These are phyloP conservation scores for Metarhizium humberi DNA, from an alignment of 2,329 filamentous ascomycete genomes.

Conservation along the genomic window DNA sequence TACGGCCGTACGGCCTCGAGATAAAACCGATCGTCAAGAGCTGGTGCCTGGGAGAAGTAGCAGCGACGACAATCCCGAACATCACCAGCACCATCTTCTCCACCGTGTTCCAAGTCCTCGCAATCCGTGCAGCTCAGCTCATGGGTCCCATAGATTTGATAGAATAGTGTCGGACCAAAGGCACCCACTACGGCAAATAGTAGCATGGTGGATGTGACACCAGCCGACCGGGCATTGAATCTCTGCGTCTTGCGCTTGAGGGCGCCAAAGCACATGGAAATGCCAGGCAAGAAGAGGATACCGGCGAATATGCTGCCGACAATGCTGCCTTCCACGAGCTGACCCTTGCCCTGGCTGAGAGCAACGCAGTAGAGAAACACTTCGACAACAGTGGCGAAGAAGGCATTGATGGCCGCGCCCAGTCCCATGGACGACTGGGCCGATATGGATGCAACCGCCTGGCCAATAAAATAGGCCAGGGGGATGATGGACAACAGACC, in stretches of 20 bases:
- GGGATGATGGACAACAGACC: conserved; percentile 90
- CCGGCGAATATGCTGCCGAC: conserved; percentile 97
- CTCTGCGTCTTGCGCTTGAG: conserved; percentile 96
- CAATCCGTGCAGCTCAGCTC: conserved; percentile 77
- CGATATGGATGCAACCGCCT: conserved; percentile 96
- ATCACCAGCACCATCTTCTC: conserved; percentile 23
- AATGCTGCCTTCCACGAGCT: conserved; percentile 91
- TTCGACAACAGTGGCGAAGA: conserved; percentile 95
- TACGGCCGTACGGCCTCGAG: conserved; percentile 85
- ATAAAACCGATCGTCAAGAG: conserved; percentile 81
- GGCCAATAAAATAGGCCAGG: conserved; percentile 94
- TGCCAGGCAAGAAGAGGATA: conserved; percentile 83
- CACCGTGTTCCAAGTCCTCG: conserved; percentile 31
- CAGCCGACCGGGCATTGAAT: conserved; percentile 93
- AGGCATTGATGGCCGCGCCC: conserved; percentile 92
- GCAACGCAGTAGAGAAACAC: conserved; percentile 97
- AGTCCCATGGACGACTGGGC: conserved; percentile 98
- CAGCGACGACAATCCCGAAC: conserved; percentile 78
- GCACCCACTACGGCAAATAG: conserved; percentile 92
- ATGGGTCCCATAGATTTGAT: conserved; percentile 97
- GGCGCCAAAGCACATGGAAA: conserved; percentile 98
- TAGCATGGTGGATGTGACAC: conserved; percentile 96
- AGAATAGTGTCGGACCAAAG: conserved; percentile 93
- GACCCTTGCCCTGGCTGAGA: conserved; percentile 81
- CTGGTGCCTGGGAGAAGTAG: conserved; percentile 83